phyloP scores from a whole-genome alignment of 2,329 filamentous ascomycete species.

The Phaeosphaeriaceae sp. region DNA sequence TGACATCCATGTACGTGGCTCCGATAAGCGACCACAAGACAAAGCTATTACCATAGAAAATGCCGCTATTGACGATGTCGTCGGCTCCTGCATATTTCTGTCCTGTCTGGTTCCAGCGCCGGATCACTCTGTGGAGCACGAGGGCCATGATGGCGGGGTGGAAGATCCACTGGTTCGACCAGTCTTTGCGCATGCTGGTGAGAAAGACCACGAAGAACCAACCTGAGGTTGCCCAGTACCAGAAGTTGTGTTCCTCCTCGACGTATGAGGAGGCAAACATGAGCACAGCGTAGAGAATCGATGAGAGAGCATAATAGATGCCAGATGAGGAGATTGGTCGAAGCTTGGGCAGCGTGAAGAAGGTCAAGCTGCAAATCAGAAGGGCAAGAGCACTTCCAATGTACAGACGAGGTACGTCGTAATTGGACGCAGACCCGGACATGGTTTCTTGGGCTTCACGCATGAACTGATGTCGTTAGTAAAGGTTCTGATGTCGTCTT shows the following conservation, averaged over 20 bases:
- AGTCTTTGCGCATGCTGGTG: conserved; percentile 40
- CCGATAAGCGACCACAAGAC: conserved; percentile 78
- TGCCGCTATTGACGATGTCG: conserved; percentile 75
- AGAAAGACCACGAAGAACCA: conserved; percentile 66
- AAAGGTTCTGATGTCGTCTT: background rate
- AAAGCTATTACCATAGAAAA: conserved; percentile 58
- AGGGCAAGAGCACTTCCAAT: conserved; percentile 55
- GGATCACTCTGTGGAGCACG: conserved; percentile 68
- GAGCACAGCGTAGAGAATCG: conserved; percentile 73
- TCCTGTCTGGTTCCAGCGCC: conserved; percentile 95
- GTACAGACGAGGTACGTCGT: conserved; percentile 72
- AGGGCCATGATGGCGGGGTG: conserved; percentile 60
- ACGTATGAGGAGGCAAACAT: conserved; percentile 99
- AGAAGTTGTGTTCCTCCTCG: conserved; percentile 98
- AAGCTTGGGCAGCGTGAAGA: conserved; percentile 43
- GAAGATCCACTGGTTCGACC: conserved; percentile 32
- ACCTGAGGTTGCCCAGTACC: conserved; percentile 86
- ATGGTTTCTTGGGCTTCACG: conserved; percentile 77
- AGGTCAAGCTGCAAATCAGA: conserved; percentile 50
- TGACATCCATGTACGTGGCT: conserved; percentile 70
- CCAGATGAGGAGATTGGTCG: conserved; percentile 60
- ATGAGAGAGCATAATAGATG: conserved; percentile 45
- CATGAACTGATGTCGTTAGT: conserved; percentile 62
- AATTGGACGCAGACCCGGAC: conserved; percentile 91
- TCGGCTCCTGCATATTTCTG: conserved; percentile 93